Percentiles rank a stretch among this genome's conserved stretches.
These are phyloP conservation scores for Suillus subaureus DNA, from an alignment of 768 basidiomycete species.

Conservation along the genomic window DNA sequence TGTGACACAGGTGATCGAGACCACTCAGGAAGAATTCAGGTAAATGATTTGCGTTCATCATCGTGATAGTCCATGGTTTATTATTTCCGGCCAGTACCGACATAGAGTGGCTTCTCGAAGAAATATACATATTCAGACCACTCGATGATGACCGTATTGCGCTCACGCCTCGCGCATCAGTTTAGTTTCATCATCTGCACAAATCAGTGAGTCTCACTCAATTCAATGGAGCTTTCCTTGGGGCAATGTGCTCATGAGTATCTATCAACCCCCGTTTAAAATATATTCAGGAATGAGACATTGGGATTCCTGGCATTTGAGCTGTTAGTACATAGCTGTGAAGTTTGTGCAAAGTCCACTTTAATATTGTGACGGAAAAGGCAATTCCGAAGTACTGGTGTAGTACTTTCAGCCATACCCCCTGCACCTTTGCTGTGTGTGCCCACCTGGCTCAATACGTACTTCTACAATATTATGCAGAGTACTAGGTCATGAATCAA, in stretches of 20 bases:
- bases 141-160: constrained; percentile 32
- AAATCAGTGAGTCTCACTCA: background rate
- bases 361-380: background rate
- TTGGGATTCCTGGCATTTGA: background rate
- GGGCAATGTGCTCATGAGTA: background rate
- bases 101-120: constrained; percentile 24
- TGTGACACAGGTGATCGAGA: background rate
- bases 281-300: background rate
- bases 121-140: constrained; percentile 34
- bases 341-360: background rate
- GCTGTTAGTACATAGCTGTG: background rate
- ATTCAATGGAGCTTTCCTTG: background rate
- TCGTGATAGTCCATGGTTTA: background rate
- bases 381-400: constrained; percentile 2
- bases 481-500: constrained; percentile 1
- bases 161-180: constrained; percentile 23
- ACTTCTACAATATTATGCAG: constrained; percentile 3
- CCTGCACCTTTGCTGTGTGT: background rate
- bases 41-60: constrained; percentile 12
- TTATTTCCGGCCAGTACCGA: constrained; percentile 16
- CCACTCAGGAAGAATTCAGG: constrained; percentile 23
- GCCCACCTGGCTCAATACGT: constrained; percentile 7
- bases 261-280: background rate
- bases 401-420: background rate
- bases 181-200: background rate